These are phyloP conservation scores for Capsicum chinense DNA, from an alignment of 257 asterid species.

Conservation along the genomic window DNA sequence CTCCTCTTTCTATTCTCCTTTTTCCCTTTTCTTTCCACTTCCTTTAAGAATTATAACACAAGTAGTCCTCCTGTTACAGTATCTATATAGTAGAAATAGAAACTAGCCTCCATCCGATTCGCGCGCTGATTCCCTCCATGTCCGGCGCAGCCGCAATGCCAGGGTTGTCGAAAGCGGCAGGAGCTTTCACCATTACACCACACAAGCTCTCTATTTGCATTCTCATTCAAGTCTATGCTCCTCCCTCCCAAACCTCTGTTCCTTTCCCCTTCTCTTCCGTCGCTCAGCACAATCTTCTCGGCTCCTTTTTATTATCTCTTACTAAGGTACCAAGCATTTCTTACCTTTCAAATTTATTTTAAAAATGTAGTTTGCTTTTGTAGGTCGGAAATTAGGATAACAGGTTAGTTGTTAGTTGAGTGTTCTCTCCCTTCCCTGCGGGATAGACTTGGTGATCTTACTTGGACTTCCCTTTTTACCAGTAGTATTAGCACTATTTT, in stretches of 20 bases:
- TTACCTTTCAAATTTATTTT: not conserved
- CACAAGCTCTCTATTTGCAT: conserved; percentile 87
- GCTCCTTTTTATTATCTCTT: conserved; percentile 68
- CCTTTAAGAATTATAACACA: too few relatives aligned
- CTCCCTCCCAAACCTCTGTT: conserved; percentile 69
- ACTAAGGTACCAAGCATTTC: conserved; percentile 58
- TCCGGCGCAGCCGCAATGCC: conserved; percentile 46
- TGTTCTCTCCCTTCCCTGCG: too few relatives aligned
- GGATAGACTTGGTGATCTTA: too few relatives aligned
- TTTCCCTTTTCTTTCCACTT: too few relatives aligned
- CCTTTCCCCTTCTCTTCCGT: conserved; percentile 91
- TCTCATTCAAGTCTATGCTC: conserved; percentile 75
- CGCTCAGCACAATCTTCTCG: conserved; percentile 84
- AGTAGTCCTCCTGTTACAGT: too few relatives aligned
- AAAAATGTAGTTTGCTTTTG: not conserved
- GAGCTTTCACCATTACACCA: conserved; percentile 71
- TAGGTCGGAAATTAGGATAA: too few relatives aligned
- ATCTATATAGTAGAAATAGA: too few relatives aligned
- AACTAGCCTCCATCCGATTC: not conserved
- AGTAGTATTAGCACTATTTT: too few relatives aligned
- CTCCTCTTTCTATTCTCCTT: too few relatives aligned
- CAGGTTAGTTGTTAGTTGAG: too few relatives aligned
- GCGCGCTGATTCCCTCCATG: not conserved
- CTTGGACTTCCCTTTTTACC: too few relatives aligned
- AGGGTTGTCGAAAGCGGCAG: conserved; percentile 56